Percentiles rank a stretch among this genome's conserved stretches.
Evolutionary conservation across 495 filamentous ascomycete genomes (phyloP).

Genomic region (Aspergillus leporis): DNA sequence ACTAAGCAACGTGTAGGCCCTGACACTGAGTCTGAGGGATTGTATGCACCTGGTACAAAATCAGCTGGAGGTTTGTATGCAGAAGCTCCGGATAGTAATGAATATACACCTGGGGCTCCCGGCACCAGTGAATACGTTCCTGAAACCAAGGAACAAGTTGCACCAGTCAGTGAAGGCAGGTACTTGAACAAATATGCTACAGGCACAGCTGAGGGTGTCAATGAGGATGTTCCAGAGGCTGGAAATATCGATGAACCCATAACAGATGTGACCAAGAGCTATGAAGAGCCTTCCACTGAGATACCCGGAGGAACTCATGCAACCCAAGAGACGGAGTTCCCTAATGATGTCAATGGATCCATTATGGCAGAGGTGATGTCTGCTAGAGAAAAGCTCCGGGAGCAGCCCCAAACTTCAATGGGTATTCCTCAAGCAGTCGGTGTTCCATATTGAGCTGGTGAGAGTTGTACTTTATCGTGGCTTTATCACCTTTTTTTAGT

Average conservation of each 20-base stretch:
- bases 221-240: neutral
- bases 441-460: constrained; percentile 8
- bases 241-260: neutral
- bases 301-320: neutral
- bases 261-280: neutral
- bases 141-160: neutral
- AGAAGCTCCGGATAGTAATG: neutral
- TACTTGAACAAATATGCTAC: neutral
- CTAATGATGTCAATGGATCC: neutral
- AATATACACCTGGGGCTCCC: neutral
- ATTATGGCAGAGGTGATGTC: neutral
- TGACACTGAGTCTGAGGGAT: neutral
- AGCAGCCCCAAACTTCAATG: neutral
- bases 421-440: constrained; percentile 4
- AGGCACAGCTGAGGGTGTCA: neutral
- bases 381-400: constrained; percentile 1
- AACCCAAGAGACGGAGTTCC: neutral
- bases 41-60: neutral
- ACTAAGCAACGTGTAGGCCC: neutral
- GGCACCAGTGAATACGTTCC: neutral
- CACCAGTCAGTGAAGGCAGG: neutral
- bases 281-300: neutral
- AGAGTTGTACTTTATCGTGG: neutral
- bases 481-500: neutral
- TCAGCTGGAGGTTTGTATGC: neutral